Conservation (phyloP, 257 asterid genomes). For the Rauvolfia tetraphylla region DNA sequence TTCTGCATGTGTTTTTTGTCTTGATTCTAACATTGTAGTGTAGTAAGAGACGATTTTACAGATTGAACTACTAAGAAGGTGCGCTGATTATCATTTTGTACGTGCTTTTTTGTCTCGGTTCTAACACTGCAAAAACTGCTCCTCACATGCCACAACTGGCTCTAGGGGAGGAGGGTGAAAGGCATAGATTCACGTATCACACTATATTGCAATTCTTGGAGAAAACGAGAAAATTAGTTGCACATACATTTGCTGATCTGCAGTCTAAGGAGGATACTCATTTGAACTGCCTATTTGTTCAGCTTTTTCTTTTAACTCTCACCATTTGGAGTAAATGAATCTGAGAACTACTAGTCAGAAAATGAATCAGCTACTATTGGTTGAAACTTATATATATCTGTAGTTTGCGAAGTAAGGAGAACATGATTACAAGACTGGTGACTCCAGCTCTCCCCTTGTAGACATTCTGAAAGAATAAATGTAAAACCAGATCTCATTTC, state of each 20-base stretch:
- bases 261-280: neutral
- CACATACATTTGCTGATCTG: neutral
- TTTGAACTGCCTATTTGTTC: neutral
- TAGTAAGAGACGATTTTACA: no score
- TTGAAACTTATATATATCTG: slow-evolving; percentile 8
- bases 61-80: no score
- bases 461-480: slow-evolving; percentile 8
- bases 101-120: neutral
- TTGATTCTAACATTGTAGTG: no score
- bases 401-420: slow-evolving; percentile 4
- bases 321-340: neutral
- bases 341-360: neutral
- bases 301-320: neutral
- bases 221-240: neutral
- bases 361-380: neutral
- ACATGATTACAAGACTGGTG: slow-evolving; percentile 7
- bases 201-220: no score
- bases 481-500: neutral
- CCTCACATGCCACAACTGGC: neutral
- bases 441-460: slow-evolving; percentile 6
- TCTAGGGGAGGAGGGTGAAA: neutral
- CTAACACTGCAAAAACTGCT: neutral
- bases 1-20: no score
- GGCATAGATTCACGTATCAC: no score
- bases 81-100: neutral